Conservation (phyloP, 2,329 filamentous ascomycete genomes). For the Venturia asperata region DNA sequence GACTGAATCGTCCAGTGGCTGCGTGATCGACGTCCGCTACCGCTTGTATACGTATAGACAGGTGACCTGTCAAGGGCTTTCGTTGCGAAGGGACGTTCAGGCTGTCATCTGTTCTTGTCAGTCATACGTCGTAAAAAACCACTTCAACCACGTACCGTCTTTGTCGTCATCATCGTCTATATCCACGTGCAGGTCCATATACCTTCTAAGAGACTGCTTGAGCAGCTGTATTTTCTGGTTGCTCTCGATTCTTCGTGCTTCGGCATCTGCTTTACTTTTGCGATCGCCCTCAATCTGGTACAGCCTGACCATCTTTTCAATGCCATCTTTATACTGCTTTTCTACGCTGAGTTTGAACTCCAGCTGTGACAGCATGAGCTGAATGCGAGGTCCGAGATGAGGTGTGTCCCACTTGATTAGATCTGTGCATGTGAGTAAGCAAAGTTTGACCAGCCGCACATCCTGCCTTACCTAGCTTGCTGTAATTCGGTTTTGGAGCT, state of each 20-base stretch:
- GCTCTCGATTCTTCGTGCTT: constrained; percentile 83
- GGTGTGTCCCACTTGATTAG: constrained; percentile 97
- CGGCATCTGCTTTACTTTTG: constrained; percentile 90
- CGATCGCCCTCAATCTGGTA: constrained; percentile 97
- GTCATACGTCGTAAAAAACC: background rate
- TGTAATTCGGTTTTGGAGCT: constrained; percentile 80
- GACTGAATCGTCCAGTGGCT: constrained; percentile 69
- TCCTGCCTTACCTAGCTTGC: constrained; percentile 71
- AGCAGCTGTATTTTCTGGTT: constrained; percentile 96
- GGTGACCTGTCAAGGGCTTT: constrained; percentile 88
- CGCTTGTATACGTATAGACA: constrained; percentile 77
- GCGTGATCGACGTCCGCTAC: constrained; percentile 95
- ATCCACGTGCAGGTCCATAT: constrained; percentile 94
- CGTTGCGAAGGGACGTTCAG: constrained; percentile 91
- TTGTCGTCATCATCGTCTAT: constrained; percentile 68
- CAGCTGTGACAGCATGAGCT: constrained; percentile 97
- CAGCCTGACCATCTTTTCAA: constrained; percentile 98
- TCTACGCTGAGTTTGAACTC: constrained; percentile 99
- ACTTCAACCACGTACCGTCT: constrained; percentile 55
- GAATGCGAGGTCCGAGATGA: constrained; percentile 91
- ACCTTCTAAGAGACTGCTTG: constrained; percentile 92
- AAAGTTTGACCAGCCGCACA: background rate
- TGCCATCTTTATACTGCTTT: constrained; percentile 96
- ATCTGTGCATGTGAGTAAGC: constrained; percentile 48
- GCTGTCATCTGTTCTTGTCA: constrained; percentile 68